Evolutionary conservation across 495 filamentous ascomycete species (phyloP), one percentile per base, ranked within the genome.

Genomic region (Aspergillus indologenus): DNA sequence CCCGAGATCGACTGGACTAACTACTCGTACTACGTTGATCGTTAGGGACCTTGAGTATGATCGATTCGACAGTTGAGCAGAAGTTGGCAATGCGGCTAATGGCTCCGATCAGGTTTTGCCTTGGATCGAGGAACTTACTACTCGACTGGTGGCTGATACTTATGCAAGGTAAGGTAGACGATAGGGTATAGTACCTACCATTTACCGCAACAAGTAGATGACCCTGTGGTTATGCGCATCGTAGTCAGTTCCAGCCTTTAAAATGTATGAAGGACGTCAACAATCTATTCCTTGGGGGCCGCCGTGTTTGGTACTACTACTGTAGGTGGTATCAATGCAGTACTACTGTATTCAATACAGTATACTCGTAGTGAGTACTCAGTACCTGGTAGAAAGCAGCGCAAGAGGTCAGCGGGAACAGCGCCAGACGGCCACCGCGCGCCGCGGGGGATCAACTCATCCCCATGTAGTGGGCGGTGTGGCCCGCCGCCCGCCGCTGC

Each of bases 381-480:
- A n/a, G n/a, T n/a, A n/a, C n/a, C n/a, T n/a, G n/a, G 52, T 54
- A 23, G 53, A 23, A 45, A 42, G 18, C 9, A 29, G 9, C 26
- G n/a, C 26, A 29, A 40, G 34, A 40, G 50, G 57, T 46, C 61
- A 58, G 61, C 61, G 61, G 58, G 47, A 64, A 60, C 50, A 43
- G 61, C 61, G 57, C 61, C 57, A 60, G 59, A 55, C 22, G 23
- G 4, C 3, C 4, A 29, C 4, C 26, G 26, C 3, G 26, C n/a
- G n/a, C n/a, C n/a, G n/a, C n/a, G n/a, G n/a, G n/a, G n/a, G n/a
- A n/a, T n/a, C n/a, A n/a, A n/a, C n/a, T n/a, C n/a, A n/a, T n/a
- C n/a, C n/a, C n/a, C 43, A 57, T 49, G 51, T 47, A 21, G 23
- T 20, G 54, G 61, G 58, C 58, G 58, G 58, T 66, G 58, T 66